phyloP scores from a whole-genome alignment of 1,284 basidiomycete species.

The Xanthoconium separans region DNA sequence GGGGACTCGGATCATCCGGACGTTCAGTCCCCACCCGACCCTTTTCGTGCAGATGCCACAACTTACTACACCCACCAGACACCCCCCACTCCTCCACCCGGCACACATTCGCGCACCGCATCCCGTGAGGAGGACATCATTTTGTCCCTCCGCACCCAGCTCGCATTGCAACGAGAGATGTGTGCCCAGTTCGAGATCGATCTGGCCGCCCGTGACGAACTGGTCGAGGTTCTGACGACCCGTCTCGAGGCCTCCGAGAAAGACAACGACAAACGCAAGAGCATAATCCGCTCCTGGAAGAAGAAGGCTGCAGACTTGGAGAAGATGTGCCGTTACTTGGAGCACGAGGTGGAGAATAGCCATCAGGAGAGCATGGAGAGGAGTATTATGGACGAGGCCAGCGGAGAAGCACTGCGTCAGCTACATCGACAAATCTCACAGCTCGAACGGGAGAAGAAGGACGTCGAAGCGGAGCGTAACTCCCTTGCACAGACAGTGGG shows the following conservation, averaged over 20 bases:
- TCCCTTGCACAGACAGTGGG: not conserved
- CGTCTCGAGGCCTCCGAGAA: constrained; percentile 54
- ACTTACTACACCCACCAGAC: constrained; percentile 74
- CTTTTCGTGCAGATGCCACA: constrained; percentile 67
- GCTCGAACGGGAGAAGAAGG: constrained; percentile 57
- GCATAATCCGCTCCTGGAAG: constrained; percentile 58
- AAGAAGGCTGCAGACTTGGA: constrained; percentile 73
- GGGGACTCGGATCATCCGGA: constrained; percentile 40
- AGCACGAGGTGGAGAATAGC: constrained; percentile 68
- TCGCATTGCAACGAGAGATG: constrained; percentile 66
- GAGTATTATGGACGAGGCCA: constrained; percentile 77
- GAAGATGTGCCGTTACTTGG: constrained; percentile 56
- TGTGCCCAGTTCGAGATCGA: constrained; percentile 74
- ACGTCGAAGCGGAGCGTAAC: constrained; percentile 23
- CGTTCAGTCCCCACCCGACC: constrained; percentile 54
- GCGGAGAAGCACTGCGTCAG: constrained; percentile 63
- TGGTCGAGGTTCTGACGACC: constrained; percentile 58
- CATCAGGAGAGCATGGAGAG: constrained; percentile 67
- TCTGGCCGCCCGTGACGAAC: constrained; percentile 64
- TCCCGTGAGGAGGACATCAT: constrained; percentile 71
- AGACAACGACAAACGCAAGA: constrained; percentile 58
- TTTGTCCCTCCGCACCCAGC: constrained; percentile 67
- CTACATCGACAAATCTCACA: constrained; percentile 51
- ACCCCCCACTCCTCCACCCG: constrained; percentile 61
- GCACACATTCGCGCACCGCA: constrained; percentile 52